Percentiles rank a stretch among this genome's conserved stretches.
These are phyloP conservation scores for Codiaeum variegatum DNA, from an alignment of 441 rosid species.

Conservation along the genomic window DNA sequence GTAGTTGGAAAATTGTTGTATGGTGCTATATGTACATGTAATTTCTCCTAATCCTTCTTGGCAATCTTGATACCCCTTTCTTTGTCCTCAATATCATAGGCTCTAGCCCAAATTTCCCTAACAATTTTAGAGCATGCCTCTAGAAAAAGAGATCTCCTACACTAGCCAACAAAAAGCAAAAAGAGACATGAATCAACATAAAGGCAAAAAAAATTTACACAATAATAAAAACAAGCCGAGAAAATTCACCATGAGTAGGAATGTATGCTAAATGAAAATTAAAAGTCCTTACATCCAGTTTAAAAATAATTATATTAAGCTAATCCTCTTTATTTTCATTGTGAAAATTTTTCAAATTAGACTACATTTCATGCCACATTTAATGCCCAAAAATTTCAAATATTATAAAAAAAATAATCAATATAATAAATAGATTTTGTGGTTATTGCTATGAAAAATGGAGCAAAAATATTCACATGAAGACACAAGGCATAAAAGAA, in stretches of 20 bases:
- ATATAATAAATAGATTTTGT: too few species aligned
- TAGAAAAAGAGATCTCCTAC: constrained; percentile 89
- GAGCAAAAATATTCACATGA: too few species aligned
- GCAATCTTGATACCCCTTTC: constrained; percentile 71
- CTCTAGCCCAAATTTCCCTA: constrained; percentile 77
- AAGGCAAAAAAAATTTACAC: background rate
- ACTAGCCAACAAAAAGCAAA: constrained; percentile 38
- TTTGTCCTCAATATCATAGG: constrained; percentile 70
- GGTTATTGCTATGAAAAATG: too few species aligned
- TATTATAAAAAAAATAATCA: background rate
- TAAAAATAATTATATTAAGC: background rate
- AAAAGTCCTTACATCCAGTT: background rate
- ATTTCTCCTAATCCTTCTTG: constrained; percentile 82
- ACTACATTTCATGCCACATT: background rate
- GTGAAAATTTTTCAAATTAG: background rate
- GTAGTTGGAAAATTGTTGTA: constrained; percentile 91
- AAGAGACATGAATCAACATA: constrained; percentile 16
- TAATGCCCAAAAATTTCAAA: background rate
- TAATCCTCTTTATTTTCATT: background rate
- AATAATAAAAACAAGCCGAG: too few species aligned
- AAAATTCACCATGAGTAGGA: too few species aligned
- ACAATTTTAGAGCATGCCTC: constrained; percentile 82
- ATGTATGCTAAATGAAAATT: background rate
- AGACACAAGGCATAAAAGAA: too few species aligned
- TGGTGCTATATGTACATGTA: constrained; percentile 84